These are phyloP conservation scores for Fonsecaea pugnacius DNA, from an alignment of 2,329 filamentous ascomycete genomes.

Conservation along the genomic window DNA sequence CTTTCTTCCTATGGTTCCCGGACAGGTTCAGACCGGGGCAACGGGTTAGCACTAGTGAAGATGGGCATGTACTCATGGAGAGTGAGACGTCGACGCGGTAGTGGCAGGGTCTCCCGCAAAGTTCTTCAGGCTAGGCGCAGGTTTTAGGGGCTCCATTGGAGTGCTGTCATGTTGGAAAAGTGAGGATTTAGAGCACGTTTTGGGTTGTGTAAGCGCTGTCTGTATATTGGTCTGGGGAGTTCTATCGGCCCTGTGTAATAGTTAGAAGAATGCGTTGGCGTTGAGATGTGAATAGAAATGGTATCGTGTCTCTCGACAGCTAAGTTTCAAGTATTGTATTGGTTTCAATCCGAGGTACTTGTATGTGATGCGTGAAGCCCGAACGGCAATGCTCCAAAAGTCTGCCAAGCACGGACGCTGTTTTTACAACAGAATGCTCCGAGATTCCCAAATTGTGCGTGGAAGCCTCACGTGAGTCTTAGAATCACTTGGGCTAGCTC, in stretches of 20 bases:
- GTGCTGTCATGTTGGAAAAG: not conserved
- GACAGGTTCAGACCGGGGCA: not conserved
- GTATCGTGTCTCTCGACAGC: not conserved
- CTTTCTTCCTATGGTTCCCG: constrained; percentile 25
- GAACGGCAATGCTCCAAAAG: not conserved
- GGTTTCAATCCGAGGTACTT: not conserved
- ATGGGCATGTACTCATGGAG: not conserved
- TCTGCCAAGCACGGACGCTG: not conserved
- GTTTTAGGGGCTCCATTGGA: not conserved
- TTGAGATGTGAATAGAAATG: not conserved
- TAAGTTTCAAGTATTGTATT: not conserved
- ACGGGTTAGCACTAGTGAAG: not conserved
- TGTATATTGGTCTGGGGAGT: not conserved
- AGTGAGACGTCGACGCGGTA: not conserved
- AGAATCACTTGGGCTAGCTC: not conserved
- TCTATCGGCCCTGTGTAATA: not conserved
- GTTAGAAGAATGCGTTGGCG: not conserved
- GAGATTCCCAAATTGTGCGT: too few relatives aligned
- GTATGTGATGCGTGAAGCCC: too few relatives aligned
- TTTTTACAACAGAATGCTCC: too few relatives aligned
- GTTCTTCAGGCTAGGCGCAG: not conserved
- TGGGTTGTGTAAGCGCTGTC: not conserved
- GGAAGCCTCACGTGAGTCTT: not conserved
- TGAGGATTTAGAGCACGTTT: not conserved
- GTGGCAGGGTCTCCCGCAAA: not conserved